Percentiles rank a stretch among this genome's conserved stretches.
These are phyloP conservation scores for Hevea brasiliensis DNA, from an alignment of 345 rosid genomes.

Conservation along the genomic window DNA sequence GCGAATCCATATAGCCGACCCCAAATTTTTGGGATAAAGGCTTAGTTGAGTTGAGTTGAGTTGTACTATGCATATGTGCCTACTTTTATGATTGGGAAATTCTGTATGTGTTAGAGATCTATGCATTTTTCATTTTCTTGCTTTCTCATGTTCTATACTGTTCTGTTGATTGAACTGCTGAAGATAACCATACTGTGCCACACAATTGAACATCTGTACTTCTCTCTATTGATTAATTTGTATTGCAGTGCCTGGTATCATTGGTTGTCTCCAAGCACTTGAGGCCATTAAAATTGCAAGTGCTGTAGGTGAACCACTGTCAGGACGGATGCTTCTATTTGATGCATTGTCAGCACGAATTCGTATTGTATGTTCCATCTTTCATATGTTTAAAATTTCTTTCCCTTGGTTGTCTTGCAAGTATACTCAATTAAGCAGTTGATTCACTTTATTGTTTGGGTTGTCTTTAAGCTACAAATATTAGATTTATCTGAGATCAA, in stretches of 20 bases:
- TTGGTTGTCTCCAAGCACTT: slow-evolving; percentile 96
- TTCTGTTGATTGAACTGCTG: not conserved
- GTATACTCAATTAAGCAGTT: not conserved
- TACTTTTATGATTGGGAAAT: no score
- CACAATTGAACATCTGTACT: not conserved
- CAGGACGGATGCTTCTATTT: slow-evolving; percentile 84
- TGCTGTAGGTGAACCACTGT: slow-evolving; percentile 79
- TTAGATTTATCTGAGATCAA: slow-evolving; percentile 5
- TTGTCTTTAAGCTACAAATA: not conserved
- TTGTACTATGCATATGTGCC: no score
- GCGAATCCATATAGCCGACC: no score
- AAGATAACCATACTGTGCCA: not conserved
- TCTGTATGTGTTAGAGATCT: not conserved
- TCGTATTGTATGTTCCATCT: slow-evolving; percentile 57
- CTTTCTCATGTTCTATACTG: not conserved
- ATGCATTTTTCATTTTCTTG: not conserved
- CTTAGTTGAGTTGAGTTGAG: no score
- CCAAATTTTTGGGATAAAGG: no score
- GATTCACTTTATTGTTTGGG: not conserved
- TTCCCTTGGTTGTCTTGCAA: not conserved
- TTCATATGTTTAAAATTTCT: not conserved
- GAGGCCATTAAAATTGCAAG: slow-evolving; percentile 91
- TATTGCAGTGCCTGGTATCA: slow-evolving; percentile 78
- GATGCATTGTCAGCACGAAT: slow-evolving; percentile 86
- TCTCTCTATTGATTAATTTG: not conserved